phyloP scores from a whole-genome alignment of 2,329 filamentous ascomycete species.

The Dichotomopilus funicola region DNA sequence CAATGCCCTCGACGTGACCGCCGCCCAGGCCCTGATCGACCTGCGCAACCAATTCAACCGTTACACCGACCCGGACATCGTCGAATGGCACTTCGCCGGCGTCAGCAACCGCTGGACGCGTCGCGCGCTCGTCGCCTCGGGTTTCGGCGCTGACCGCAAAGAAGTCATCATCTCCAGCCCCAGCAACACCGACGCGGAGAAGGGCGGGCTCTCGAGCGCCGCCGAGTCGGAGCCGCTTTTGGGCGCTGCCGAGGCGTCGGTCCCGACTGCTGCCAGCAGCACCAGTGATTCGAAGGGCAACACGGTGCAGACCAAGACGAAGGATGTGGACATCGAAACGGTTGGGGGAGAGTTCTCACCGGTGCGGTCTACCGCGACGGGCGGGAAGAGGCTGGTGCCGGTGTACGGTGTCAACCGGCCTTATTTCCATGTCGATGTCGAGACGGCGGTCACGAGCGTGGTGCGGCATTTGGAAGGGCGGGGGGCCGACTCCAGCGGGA shows the following conservation, averaged over 20 bases:
- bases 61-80: constrained; percentile 41
- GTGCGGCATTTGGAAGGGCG: constrained; percentile 16
- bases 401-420: constrained; percentile 39
- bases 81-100: constrained; percentile 50
- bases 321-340: constrained; percentile 16
- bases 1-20: constrained; percentile 51
- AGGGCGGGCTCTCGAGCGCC: not conserved
- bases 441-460: constrained; percentile 36
- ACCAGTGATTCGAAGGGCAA: not conserved
- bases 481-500: not conserved
- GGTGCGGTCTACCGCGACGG: constrained; percentile 14
- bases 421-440: constrained; percentile 42
- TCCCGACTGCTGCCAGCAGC: not conserved
- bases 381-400: constrained; percentile 21
- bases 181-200: not conserved
- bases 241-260: constrained; percentile 9
- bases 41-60: constrained; percentile 48
- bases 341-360: constrained; percentile 17
- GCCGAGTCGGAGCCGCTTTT: constrained; percentile 13
- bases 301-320: constrained; percentile 5
- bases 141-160: constrained; percentile 42
- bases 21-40: constrained; percentile 51
- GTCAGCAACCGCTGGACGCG: constrained; percentile 52
- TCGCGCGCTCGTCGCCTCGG: constrained; percentile 47
- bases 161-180: not conserved